Evolutionary conservation across 352 stramenopile species (phyloP).

Genomic region (Lagenidium giganteum): DNA sequence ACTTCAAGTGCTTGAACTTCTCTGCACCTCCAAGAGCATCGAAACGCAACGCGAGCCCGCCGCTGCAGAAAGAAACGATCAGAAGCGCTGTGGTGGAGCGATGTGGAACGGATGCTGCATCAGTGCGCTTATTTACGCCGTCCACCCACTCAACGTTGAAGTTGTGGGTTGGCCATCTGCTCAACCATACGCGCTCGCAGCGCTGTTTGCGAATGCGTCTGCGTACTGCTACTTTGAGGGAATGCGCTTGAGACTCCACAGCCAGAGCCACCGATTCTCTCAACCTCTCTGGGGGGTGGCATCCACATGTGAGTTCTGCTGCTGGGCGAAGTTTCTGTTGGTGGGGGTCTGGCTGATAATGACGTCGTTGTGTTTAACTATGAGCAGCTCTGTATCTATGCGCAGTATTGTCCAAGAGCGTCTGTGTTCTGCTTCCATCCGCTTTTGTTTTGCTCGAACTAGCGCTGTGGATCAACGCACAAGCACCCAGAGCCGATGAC

Average conservation of each 20-base stretch:
- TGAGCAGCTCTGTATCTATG: slow-evolving; percentile 25
- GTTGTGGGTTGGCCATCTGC: slow-evolving; percentile 65
- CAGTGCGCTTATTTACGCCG: slow-evolving; percentile 38
- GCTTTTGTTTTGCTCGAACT: slow-evolving; percentile 37
- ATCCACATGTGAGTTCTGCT: not conserved
- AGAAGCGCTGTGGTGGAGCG: no score
- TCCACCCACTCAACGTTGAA: slow-evolving; percentile 65
- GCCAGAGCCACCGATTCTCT: not conserved
- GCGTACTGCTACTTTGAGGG: slow-evolving; percentile 19
- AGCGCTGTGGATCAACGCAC: no score
- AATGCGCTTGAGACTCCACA: not conserved
- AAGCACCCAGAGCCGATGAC: no score
- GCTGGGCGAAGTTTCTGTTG: slow-evolving; percentile 5
- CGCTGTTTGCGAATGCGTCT: slow-evolving; percentile 43
- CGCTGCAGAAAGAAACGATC: not conserved
- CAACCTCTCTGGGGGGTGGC: not conserved
- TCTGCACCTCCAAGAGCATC: slow-evolving; percentile 1
- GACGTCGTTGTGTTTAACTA: slow-evolving; percentile 7
- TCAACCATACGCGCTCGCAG: slow-evolving; percentile 56
- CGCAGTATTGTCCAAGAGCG: slow-evolving; percentile 55
- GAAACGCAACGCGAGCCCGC: no score
- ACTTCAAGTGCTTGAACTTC: slow-evolving; percentile 18
- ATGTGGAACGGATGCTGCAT: no score
- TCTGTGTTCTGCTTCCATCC: slow-evolving; percentile 31
- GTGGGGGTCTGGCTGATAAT: slow-evolving; percentile 15